Conservation (phyloP, 768 basidiomycete species). For the Leccinum aurantiacum region DNA sequence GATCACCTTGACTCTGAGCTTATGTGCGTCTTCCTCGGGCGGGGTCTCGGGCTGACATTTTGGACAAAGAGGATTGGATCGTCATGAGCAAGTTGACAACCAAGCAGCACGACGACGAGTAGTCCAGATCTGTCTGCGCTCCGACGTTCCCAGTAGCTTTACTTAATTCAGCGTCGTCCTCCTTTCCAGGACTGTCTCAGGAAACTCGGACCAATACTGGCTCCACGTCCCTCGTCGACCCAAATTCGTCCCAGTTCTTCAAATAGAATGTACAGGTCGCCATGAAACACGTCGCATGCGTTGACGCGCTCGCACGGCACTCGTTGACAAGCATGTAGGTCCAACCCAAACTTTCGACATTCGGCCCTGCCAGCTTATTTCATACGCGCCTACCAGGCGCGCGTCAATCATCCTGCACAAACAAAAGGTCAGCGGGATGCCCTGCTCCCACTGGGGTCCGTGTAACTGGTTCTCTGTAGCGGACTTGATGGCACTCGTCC, state of each 20-base stretch:
- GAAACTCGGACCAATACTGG: slow-evolving; percentile 22
- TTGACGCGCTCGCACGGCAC: slow-evolving; percentile 47
- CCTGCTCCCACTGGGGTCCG: not conserved
- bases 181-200: slow-evolving; percentile 28
- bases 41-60: not conserved
- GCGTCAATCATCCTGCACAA: slow-evolving; percentile 47
- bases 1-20: slow-evolving; percentile 71
- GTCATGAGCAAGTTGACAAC: no score
- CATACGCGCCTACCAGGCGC: slow-evolving; percentile 49
- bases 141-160: slow-evolving; percentile 9
- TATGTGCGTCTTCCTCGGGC: slow-evolving; percentile 17
- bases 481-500: slow-evolving; percentile 19
- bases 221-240: slow-evolving; percentile 37
- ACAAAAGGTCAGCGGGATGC: slow-evolving; percentile 46
- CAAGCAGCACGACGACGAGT: no score
- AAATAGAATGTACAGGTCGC: slow-evolving; percentile 54
- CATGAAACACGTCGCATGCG: slow-evolving; percentile 48
- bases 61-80: not conserved
- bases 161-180: slow-evolving; percentile 8
- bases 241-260: slow-evolving; percentile 61
- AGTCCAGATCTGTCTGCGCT: not conserved
- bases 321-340: slow-evolving; percentile 40
- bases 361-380: no score
- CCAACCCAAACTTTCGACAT: no score
- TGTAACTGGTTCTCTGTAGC: slow-evolving; percentile 22